Conservation (phyloP, 352 stramenopile species). For the Thraustochytrium striatum region DNA sequence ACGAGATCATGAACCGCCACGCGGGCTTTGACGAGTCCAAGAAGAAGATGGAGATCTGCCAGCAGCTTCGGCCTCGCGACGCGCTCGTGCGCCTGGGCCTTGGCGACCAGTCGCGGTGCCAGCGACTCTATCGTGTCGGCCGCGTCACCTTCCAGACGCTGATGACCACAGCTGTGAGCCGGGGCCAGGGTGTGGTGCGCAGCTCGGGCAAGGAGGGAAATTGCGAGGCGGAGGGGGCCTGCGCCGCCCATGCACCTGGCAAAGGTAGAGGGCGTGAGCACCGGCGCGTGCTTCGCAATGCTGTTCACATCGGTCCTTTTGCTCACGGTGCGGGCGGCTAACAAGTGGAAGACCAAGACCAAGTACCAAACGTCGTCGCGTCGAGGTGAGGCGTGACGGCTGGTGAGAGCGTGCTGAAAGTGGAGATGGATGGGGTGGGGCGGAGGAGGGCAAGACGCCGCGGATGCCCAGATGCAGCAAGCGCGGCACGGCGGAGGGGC, state of each 20-base stretch:
- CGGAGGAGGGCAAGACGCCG: neutral
- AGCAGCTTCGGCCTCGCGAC: constrained; percentile 18
- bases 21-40: constrained; percentile 1
- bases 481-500: too few species aligned
- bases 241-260: constrained; percentile 3
- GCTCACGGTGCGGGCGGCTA: neutral
- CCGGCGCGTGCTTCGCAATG: constrained; percentile 33
- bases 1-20: constrained; percentile 42
- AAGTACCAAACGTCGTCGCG: constrained; percentile 41
- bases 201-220: neutral
- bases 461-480: neutral
- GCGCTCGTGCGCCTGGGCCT: constrained; percentile 11
- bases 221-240: neutral
- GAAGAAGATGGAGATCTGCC: constrained; percentile 15
- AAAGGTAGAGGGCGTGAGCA: constrained; percentile 16
- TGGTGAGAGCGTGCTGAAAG: too few species aligned
- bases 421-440: too few species aligned
- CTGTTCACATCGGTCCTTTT: constrained; percentile 12
- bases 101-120: neutral
- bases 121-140: constrained; percentile 4
- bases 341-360: constrained; percentile 47
- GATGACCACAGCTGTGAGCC: constrained; percentile 26
- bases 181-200: too few species aligned
- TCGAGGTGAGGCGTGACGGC: too few species aligned
- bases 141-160: constrained; percentile 38